Base-by-base conservation (phyloP, 495 filamentous ascomycete species). In the Penicillium canariense region DNA sequence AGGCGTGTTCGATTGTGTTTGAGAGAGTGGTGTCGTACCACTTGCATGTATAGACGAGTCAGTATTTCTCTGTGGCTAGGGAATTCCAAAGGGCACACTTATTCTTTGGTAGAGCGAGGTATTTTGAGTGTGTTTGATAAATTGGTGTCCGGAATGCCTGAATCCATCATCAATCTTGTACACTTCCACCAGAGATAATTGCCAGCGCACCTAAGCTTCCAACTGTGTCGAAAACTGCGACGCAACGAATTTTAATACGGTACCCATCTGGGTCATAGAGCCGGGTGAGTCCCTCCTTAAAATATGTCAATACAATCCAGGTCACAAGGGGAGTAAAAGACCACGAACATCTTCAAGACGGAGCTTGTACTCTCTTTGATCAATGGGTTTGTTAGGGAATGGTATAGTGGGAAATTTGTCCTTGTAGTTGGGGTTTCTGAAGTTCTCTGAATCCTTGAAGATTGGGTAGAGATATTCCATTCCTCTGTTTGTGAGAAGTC, bases 401-500 rank as follows among this genome's bases (percentile, higher is more conserved):
- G 83, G 84, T 5, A 72, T 59, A 39, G 78, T 70, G 12, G 82
- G 83, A 54, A 82, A 80, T 48, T 75, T 79, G 45, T 84, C 80
- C 31, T 69, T 61, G 61, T 81, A 84, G 17, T 77, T 48, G 0
- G 67, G 62, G 42, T 84, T 74, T 54, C 74, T 65, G 64, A 78
- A 75, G 58, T 84, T 80, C 67, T 82, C 73, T 62, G 80, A 80
- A 56, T 88, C 84, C 48, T 78, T 79, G 68, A 81, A 88, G 22
- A 90, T 82, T 6, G 81, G 81, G 36, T 82, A 81, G 55, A 88
- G 81, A 54, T 71, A 73, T 38, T 84, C 80, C 72, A 88, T 77
- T 11, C 85, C 87, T 18, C 78, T 74, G 26, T 81, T 76, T 2
- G 82, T 89, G 30, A 90, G 73, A 6, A 90, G 67, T 0, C 86